phyloP scores from a whole-genome alignment of 2,329 filamentous ascomycete genomes.

The Thielaviopsis musarum region DNA sequence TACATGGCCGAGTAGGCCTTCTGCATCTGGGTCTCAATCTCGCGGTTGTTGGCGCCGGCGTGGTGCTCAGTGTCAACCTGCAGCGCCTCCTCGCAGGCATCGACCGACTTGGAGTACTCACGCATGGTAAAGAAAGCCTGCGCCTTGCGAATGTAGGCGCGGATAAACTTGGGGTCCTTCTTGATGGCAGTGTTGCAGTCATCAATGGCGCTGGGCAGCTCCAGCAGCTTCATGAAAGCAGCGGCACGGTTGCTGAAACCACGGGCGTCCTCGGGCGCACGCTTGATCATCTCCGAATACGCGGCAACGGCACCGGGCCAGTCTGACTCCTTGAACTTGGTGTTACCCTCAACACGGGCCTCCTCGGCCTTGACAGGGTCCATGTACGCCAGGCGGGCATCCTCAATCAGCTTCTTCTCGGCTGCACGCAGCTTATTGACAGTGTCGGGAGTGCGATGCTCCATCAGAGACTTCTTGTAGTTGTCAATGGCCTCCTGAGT shows the following conservation, averaged over 20 bases:
- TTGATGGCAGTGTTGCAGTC: conserved; percentile 88
- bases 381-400: conserved; percentile 64
- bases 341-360: conserved; percentile 84
- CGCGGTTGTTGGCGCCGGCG: conserved; percentile 62
- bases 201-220: conserved; percentile 81
- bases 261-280: conserved; percentile 77
- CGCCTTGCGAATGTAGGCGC: conserved; percentile 90
- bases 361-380: conserved; percentile 87
- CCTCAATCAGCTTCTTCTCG: conserved; percentile 70
- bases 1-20: conserved; percentile 89
- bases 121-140: conserved; percentile 95
- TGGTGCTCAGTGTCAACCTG: conserved; percentile 55
- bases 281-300: conserved; percentile 94
- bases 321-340: conserved; percentile 92
- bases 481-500: conserved; percentile 64
- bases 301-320: conserved; percentile 90
- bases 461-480: conserved; percentile 86
- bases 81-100: conserved; percentile 68
- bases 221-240: conserved; percentile 89
- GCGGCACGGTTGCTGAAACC: conserved; percentile 96
- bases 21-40: conserved; percentile 87
- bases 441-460: conserved; percentile 90
- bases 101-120: conserved; percentile 89
- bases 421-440: conserved; percentile 80
- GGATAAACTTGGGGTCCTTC: conserved; percentile 81